phyloP scores from a whole-genome alignment of 352 stramenopile species.

The Phytophthora podocarpi region DNA sequence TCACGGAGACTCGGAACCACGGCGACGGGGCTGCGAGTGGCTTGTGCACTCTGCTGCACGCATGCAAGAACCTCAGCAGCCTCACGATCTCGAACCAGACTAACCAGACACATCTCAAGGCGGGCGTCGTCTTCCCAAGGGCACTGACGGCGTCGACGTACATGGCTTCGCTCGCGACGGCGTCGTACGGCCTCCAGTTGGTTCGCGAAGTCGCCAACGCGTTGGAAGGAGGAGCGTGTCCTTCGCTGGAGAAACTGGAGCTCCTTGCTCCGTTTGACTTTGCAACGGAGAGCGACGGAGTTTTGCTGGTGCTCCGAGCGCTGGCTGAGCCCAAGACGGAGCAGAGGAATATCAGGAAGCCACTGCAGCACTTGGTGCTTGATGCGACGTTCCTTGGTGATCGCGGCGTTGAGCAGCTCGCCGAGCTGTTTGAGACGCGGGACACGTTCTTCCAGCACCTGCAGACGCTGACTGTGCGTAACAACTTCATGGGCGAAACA shows the following conservation, averaged over 20 bases:
- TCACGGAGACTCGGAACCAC: conserved; percentile 10
- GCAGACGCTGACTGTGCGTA: conserved; percentile 44
- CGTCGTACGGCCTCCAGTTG: conserved; percentile 48
- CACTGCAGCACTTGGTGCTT: conserved; percentile 50
- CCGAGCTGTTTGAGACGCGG: conserved; percentile 31
- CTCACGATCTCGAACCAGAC: conserved; percentile 58
- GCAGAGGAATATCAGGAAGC: neutral
- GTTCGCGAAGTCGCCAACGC: conserved; percentile 44
- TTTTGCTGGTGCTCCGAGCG: conserved; percentile 41
- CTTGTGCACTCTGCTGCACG: conserved; percentile 34
- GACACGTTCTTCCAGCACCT: conserved; percentile 38
- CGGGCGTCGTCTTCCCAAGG: conserved; percentile 42
- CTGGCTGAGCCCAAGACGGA: conserved; percentile 19
- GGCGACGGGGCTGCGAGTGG: conserved; percentile 13
- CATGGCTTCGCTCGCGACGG: conserved; percentile 18
- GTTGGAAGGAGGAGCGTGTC: conserved; percentile 43
- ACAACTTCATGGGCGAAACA: conserved; percentile 74
- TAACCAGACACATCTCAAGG: conserved; percentile 46
- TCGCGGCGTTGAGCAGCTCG: conserved; percentile 42
- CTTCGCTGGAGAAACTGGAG: conserved; percentile 43
- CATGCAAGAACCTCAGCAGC: conserved; percentile 47
- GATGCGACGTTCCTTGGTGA: conserved; percentile 70
- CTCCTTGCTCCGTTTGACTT: conserved; percentile 66
- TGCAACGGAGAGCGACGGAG: conserved; percentile 56
- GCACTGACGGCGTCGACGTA: conserved; percentile 27